Conservation (phyloP, 495 filamentous ascomycete genomes). For the Penicillium soppii region DNA sequence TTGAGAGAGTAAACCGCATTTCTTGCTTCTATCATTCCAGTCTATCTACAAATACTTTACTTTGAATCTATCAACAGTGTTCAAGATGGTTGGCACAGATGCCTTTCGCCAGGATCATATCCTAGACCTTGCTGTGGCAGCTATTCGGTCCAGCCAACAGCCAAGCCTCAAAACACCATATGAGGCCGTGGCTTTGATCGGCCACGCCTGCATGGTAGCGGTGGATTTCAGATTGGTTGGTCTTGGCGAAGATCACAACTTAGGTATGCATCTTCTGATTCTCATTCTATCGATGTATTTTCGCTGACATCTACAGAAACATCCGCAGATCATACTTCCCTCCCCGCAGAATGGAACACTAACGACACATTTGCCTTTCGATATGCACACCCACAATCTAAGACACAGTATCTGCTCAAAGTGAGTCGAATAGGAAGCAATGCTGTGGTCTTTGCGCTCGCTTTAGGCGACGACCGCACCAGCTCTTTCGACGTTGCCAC, state of each 20-base stretch:
- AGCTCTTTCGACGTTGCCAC: constrained; percentile 70
- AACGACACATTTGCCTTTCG: constrained; percentile 72
- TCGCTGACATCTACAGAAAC: constrained; percentile 38
- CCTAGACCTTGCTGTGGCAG: constrained; percentile 32
- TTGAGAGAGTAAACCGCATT: not conserved
- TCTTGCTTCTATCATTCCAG: not conserved
- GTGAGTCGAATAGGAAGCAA: constrained; percentile 80
- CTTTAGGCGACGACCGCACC: constrained; percentile 76
- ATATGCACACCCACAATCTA: constrained; percentile 86
- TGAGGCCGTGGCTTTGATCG: constrained; percentile 82
- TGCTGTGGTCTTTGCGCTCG: constrained; percentile 77
- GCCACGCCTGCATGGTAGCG: constrained; percentile 78
- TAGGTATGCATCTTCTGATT: constrained; percentile 44
- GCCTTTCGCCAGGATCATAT: constrained; percentile 29
- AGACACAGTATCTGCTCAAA: constrained; percentile 81
- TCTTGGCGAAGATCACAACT: constrained; percentile 74
- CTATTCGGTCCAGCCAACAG: constrained; percentile 27
- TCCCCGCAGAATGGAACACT: constrained; percentile 78
- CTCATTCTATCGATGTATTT: constrained; percentile 2
- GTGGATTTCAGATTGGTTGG: constrained; percentile 82
- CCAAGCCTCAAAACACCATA: constrained; percentile 68
- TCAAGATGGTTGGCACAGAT: constrained; percentile 32
- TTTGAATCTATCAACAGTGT: not conserved
- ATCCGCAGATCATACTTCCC: constrained; percentile 50
- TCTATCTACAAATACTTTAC: not conserved